Evolutionary conservation across 2,329 filamentous ascomycete species (phyloP), one percentile per base, ranked within the genome.

Genomic region (Penicillium sp.): DNA sequence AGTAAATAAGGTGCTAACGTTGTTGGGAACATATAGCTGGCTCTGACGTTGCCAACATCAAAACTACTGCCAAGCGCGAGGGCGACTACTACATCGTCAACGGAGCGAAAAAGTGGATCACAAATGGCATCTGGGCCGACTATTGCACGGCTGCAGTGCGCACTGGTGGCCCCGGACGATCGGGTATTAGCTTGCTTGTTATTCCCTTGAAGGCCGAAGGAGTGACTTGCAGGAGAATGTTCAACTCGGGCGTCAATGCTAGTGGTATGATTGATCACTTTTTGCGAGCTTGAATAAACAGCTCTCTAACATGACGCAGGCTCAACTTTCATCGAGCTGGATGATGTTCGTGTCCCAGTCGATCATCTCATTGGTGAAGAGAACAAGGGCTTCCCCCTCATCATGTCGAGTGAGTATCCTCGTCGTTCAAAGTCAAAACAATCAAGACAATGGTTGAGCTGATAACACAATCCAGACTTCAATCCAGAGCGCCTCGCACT

Each of bases 401-500:
- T 90, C 70, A 90, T 90, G 88, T 88, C 85, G 42, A 91, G 82
- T 76, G 69, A 64, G 70, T 66, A 10, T 16, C 6, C 6, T 6
- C 28, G 25, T 16, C n/a, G 6, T 33, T 10, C 8, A 6, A 28
- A 11, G 0, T 33, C 6, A 19, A 16, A n/a, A n/a, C n/a, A n/a
- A n/a, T n/a, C n/a, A n/a, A n/a, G n/a, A n/a, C n/a, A n/a, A n/a
- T n/a, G n/a, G n/a, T n/a, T n/a, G n/a, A n/a, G n/a, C 48, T 58
- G 28, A 58, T 3, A 16, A 0, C 5, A 6, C 8, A 2, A 13
- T 35, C 43, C 63, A 73, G 80, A 92, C 76, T 92, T 92, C 82
- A 92, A 92, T 75, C 89, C 91, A 71, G 89, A 93, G 73, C 84
- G 89, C 0, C 80, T 92, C 4, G 81, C 81, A 6, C 88, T 92